phyloP scores from a whole-genome alignment of 768 basidiomycete genomes.

The Scleroderma bovista region DNA sequence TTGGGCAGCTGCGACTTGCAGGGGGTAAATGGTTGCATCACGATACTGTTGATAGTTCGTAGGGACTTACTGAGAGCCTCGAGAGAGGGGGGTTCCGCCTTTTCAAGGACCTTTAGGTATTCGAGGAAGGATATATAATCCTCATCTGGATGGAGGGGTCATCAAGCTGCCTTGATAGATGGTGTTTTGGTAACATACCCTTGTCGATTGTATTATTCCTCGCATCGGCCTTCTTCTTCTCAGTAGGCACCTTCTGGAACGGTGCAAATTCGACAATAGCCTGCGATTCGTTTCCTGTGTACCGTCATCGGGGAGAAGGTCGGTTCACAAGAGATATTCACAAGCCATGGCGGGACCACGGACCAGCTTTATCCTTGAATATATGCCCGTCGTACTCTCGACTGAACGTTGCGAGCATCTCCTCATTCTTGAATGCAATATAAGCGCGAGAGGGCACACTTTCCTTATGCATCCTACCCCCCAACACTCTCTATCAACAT shows the following conservation, averaged over 20 bases:
- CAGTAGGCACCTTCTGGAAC: constrained; percentile 75
- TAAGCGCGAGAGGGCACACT: constrained; percentile 86
- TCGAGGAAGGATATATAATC: constrained; percentile 81
- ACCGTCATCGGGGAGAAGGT: neutral
- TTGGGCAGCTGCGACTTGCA: constrained; percentile 61
- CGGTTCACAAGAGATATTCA: neutral
- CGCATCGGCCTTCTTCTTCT: constrained; percentile 73
- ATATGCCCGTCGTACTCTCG: constrained; percentile 86
- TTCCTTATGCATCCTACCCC: constrained; percentile 70
- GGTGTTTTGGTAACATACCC: constrained; percentile 39
- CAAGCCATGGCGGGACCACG: constrained; percentile 15
- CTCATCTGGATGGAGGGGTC: constrained; percentile 48
- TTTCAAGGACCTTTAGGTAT: constrained; percentile 48
- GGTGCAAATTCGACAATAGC: constrained; percentile 94
- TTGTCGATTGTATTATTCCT: constrained; percentile 87
- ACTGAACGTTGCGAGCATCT: constrained; percentile 67
- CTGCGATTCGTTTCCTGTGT: constrained; percentile 77
- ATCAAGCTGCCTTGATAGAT: constrained; percentile 2
- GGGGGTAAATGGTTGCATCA: neutral
- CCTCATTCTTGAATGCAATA: constrained; percentile 79
- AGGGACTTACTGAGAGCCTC: constrained; percentile 53
- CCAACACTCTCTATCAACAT: neutral
- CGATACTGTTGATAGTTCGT: neutral
- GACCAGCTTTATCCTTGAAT: constrained; percentile 89
- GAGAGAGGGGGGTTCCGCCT: constrained; percentile 57